Evolutionary conservation across 1,284 basidiomycete genomes (phyloP), one percentile per base, ranked within the genome.

Genomic region (Blastosporella zonata): DNA sequence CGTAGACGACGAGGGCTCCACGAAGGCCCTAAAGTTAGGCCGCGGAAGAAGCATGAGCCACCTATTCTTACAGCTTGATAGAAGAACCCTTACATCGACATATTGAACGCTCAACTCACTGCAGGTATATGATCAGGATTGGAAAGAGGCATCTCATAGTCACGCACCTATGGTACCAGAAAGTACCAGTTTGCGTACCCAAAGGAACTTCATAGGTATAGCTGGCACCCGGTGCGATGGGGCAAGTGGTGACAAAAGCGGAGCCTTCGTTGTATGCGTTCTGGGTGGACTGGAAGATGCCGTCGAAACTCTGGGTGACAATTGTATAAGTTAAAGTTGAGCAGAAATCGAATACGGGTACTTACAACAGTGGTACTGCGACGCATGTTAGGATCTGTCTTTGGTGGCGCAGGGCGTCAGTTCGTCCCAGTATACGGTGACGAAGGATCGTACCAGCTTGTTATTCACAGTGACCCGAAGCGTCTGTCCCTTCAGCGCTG

Each of bases 121-220:
- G 31, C 25, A 18, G 15, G 29, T 34, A 10, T 51, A 15, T 38
- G 44, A 18, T 10, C 17, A 45, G 27, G 18, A 15, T 15, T 15
- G 23, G 8, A 43, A n/a, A 18, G 12, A 22, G 13, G n/a, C 21
- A 6, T 29, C 6, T 10, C 9, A 20, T 36, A 35, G n/a, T 7
- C 6, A 27, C 52, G 12, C 29, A 50, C 52, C 49, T 54, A 47
- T 71, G 69, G 54, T 71, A 70, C 69, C 69, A 71, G 60, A 61
- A 69, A 13, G 64, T 70, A 17, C 68, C 67, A 27, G 62, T 56
- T 52, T 67, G 67, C 23, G 55, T 45, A 8, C 42, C 53, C 21
- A 59, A 50, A 12, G 53, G 58, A 52, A 72, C 65, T 37, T 67
- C 57, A 51, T 72, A 81, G 15, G 72, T 66, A 66, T 78, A 81